These are phyloP conservation scores for Marasmius oreades DNA, from an alignment of 1,284 basidiomycete genomes.

Conservation along the genomic window DNA sequence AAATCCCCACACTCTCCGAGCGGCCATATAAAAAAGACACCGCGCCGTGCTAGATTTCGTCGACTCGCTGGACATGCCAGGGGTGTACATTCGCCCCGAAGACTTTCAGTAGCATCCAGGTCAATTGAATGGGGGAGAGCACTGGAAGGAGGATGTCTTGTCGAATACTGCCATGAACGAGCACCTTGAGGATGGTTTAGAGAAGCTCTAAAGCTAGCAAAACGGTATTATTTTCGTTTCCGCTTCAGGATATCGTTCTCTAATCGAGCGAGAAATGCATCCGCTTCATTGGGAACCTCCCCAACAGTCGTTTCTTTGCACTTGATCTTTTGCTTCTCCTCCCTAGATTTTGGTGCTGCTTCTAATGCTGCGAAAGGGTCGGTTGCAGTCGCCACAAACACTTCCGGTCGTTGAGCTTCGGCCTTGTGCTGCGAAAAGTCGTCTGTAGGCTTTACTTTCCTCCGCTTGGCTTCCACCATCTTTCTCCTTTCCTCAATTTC, in stretches of 20 bases:
- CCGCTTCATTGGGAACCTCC: slow-evolving; percentile 40
- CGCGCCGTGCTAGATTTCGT: no score
- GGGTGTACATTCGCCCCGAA: no score
- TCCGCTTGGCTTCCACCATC: slow-evolving; percentile 76
- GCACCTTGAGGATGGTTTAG: background rate
- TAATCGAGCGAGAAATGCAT: slow-evolving; percentile 27
- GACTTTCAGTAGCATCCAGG: no score
- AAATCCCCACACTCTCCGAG: no score
- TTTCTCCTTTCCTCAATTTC: slow-evolving; percentile 76
- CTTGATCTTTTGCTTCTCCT: slow-evolving; percentile 17
- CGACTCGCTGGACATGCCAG: no score
- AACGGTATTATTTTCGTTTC: background rate
- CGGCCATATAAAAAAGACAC: no score
- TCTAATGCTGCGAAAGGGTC: slow-evolving; percentile 55
- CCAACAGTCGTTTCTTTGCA: slow-evolving; percentile 13
- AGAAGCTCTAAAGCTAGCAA: no score
- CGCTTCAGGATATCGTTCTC: slow-evolving; percentile 2
- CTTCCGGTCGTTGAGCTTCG: background rate
- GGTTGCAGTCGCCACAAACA: background rate
- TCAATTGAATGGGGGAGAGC: no score
- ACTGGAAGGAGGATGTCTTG: background rate
- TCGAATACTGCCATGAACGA: background rate
- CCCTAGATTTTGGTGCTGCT: slow-evolving; percentile 19
- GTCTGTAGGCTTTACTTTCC: slow-evolving; percentile 44
- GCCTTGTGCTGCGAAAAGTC: slow-evolving; percentile 8